Percentiles rank a stretch among this genome's conserved stretches.
phyloP scores from a whole-genome alignment of 768 basidiomycete genomes.

The Kwoniella sp. region DNA sequence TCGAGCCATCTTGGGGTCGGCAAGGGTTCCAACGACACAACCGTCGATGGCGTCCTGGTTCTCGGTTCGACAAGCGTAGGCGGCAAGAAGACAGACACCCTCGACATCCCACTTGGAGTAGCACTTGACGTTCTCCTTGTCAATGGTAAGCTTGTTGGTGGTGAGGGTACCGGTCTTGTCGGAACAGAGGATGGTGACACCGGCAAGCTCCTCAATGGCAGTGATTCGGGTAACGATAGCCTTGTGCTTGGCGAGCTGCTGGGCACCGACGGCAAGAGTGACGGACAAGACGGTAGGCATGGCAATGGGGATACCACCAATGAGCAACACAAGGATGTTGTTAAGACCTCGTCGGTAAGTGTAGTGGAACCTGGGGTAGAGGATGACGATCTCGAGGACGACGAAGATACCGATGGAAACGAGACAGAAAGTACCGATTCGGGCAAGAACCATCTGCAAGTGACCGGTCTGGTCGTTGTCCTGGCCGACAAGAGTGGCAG shows the following conservation, averaged over 20 bases:
- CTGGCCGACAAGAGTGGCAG: slow-evolving; percentile 93
- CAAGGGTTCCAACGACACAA: slow-evolving; percentile 79
- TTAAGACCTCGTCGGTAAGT: slow-evolving; percentile 90
- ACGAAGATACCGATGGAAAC: slow-evolving; percentile 96
- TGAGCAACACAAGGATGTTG: slow-evolving; percentile 97
- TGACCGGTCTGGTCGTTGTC: slow-evolving; percentile 98
- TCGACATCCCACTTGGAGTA: slow-evolving; percentile 86
- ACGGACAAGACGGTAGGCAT: slow-evolving; percentile 99
- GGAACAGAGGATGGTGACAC: slow-evolving; percentile 97
- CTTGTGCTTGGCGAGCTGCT: slow-evolving; percentile 98
- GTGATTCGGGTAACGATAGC: slow-evolving; percentile 99
- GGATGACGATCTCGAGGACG: slow-evolving; percentile 85
- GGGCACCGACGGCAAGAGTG: slow-evolving; percentile 97
- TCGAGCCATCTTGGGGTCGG: slow-evolving; percentile 73
- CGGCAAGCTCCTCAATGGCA: slow-evolving; percentile 96
- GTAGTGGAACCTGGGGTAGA: slow-evolving; percentile 91
- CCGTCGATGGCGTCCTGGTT: slow-evolving; percentile 97
- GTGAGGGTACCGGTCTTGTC: slow-evolving; percentile 99
- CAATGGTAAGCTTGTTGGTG: slow-evolving; percentile 99
- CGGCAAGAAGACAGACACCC: slow-evolving; percentile 88
- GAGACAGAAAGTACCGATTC: slow-evolving; percentile 96
- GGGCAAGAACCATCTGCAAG: slow-evolving; percentile 96
- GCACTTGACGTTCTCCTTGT: slow-evolving; percentile 84
- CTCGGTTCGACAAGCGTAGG: slow-evolving; percentile 96
- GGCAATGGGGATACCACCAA: slow-evolving; percentile 99